phyloP scores from a whole-genome alignment of 352 stramenopile species.

The Globisporangium carolinianum region DNA sequence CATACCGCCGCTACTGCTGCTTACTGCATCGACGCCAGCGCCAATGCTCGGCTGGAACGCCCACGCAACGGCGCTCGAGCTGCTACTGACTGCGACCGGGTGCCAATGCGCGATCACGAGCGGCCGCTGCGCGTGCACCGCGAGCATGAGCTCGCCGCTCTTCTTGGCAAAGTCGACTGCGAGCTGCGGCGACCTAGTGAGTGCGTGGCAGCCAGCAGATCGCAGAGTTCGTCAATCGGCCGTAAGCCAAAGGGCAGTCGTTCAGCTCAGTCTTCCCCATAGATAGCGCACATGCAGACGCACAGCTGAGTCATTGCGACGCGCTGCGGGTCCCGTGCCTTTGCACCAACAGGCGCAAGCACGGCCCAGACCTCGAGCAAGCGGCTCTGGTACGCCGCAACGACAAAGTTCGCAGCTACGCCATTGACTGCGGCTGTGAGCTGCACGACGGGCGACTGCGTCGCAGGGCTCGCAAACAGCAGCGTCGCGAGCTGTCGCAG shows the following conservation, averaged over 20 bases:
- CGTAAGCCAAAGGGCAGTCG: background rate
- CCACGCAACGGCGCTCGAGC: conserved; percentile 11
- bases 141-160: conserved; percentile 33
- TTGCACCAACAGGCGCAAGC: background rate
- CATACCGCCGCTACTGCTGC: conserved; percentile 12
- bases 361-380: conserved; percentile 48
- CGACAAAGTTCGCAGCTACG: conserved; percentile 23
- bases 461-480: conserved; percentile 26
- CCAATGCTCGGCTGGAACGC: conserved; percentile 17
- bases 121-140: conserved; percentile 32
- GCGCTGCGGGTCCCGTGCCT: conserved; percentile 20
- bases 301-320: conserved; percentile 27
- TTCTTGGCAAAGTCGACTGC: conserved; percentile 45
- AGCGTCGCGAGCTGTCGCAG: conserved; percentile 14
- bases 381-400: conserved; percentile 49
- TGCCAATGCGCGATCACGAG: conserved; percentile 46
- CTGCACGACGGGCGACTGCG: conserved; percentile 34
- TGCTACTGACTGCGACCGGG: conserved; percentile 5
- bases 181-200: conserved; percentile 28
- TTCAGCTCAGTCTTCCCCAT: no score
- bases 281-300: background rate
- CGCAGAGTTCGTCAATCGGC: background rate
- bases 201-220: background rate
- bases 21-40: conserved; percentile 15
- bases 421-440: conserved; percentile 24